Evolutionary conservation across 768 basidiomycete genomes (phyloP), one percentile per base, ranked within the genome.

Genomic region (Rhodotorula babjevae): DNA sequence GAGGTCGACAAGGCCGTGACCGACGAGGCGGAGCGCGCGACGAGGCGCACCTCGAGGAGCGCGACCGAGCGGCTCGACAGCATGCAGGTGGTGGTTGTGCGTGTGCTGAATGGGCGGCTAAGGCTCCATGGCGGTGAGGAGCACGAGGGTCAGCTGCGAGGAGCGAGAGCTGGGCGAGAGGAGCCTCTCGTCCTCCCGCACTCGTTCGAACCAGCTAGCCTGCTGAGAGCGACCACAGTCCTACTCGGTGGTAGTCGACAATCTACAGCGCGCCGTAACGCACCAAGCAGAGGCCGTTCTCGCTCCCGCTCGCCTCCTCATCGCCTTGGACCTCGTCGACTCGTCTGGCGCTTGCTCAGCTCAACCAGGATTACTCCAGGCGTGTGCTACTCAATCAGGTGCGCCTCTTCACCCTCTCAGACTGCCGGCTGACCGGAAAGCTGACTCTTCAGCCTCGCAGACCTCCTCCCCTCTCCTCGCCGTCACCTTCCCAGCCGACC

Each of bases 1-100:
- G 68, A 59, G 40, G 62, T 50, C 40, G 68, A 60, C 18, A 69
- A 55, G 57, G 58, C 31, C 27, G 52, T n/a, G 7, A 6, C 27
- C 23, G 50, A 25, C 25, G 50, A 19, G 12, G 21, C 14, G 59
- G 36, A 19, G 55, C 29, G 53, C 29, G 52, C 25, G 63, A 49
- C 36, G n/a, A 29, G 57, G 49, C 36, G 65, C 21, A 27, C 40
- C 52, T 10, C 64, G 36, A 27, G 57, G 36, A 57, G 44, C 21
- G 46, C n/a, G 56, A 44, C 15, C 7, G 61, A 59, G 36, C 58
- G 49, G 61, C 56, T 23, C 57, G 57, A 33, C 16, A 23, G 49
- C 16, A 50, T 21, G 3, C 31, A 3, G 33, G 47, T 53, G 65
- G 59, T 52, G 31, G 9, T 21, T 23, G 23, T 52, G 23, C 8